phyloP scores from a whole-genome alignment of 169 alveolate species.

The Plasmodium adleri region DNA sequence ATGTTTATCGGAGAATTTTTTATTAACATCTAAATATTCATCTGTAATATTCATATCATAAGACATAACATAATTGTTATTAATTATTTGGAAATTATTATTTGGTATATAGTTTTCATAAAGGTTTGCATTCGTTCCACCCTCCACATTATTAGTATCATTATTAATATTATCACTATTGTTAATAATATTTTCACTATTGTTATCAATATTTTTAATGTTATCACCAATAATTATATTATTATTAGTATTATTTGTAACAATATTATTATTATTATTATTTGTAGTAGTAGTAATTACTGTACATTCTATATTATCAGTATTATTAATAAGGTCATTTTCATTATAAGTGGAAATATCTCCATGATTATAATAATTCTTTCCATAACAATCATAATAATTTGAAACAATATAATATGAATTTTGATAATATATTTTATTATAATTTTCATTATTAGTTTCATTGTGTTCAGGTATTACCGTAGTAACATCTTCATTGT shows the following conservation, averaged over 20 bases:
- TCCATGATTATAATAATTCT: constrained; percentile 11
- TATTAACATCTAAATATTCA: background rate
- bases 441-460: background rate
- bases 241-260: constrained; percentile 4
- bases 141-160: background rate
- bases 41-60: background rate
- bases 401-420: constrained; percentile 18
- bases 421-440: constrained; percentile 39
- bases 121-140: background rate
- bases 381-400: constrained; percentile 20
- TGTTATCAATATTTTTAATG: constrained; percentile 9
- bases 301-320: background rate
- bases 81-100: background rate
- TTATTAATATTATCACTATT: constrained; percentile 1
- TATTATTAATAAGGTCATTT: background rate
- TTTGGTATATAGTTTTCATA: constrained; percentile 4
- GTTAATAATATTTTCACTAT: background rate
- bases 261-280: background rate
- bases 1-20: constrained; percentile 4
- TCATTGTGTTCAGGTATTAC: no score
- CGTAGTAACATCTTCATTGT: constrained; percentile 7
- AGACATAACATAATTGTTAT: constrained; percentile 12
- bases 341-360: background rate
- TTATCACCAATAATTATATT: constrained; percentile 3
- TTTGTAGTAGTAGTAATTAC: background rate